Evolutionary conservation across 768 basidiomycete genomes (phyloP).

Genomic region (Mycena polygramma): DNA sequence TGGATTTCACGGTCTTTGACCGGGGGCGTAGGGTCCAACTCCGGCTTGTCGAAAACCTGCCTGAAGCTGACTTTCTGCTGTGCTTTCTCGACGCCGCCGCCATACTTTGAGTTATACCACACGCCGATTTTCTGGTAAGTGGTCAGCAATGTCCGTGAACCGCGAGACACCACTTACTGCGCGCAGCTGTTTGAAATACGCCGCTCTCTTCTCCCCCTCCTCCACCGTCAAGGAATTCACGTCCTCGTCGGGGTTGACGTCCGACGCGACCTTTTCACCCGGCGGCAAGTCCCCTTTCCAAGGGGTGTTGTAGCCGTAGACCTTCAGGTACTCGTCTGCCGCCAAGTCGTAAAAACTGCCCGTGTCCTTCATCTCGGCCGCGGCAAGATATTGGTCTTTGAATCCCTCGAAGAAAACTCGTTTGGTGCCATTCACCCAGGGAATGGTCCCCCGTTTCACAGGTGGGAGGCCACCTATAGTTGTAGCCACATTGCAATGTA

Average conservation of each 20-base stretch:
- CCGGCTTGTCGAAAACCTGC: neutral
- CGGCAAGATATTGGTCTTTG: neutral
- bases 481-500: too few species aligned
- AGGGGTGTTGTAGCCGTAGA: neutral
- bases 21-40: neutral
- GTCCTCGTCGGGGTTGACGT: neutral
- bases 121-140: constrained; percentile 11
- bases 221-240: neutral
- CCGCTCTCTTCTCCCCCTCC: neutral
- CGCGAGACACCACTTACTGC: neutral
- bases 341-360: neutral
- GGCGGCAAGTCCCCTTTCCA: neutral
- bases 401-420: neutral
- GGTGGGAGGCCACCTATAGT: neutral
- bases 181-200: neutral
- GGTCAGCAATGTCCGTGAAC: too few species aligned
- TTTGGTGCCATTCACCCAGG: constrained; percentile 2
- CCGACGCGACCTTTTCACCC: neutral
- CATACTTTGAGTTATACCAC: constrained; percentile 7
- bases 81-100: neutral
- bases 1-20: neutral
- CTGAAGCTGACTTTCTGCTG: neutral
- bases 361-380: neutral
- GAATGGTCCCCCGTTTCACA: neutral
- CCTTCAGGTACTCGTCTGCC: neutral